Evolutionary conservation across 495 filamentous ascomycete genomes (phyloP), one percentile per base, ranked within the genome.

Genomic region (Jackrogersella multiformis): DNA sequence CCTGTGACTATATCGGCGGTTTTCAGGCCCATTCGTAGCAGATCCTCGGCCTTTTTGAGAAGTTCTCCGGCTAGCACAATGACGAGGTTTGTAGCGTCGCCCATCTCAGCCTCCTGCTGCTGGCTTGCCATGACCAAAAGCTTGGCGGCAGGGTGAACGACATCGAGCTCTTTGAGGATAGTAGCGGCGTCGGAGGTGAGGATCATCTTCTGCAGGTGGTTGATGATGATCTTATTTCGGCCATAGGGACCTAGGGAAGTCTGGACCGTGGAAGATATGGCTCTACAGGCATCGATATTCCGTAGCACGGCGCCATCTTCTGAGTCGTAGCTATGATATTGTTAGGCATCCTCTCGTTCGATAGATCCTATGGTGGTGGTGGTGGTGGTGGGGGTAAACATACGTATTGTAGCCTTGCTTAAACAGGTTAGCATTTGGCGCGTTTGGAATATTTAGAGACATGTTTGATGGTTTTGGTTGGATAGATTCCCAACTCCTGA

Each of bases 201-300:
- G 65, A 97, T 94, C 95, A 98, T 97, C 85, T 99, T 99, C 81
- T 97, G 93, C 61, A 99, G 85, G 82, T 99, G 96, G 81, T 98
- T 99, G 85, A 99, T 97, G 82, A 99, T 92, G 78, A 99, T 97
- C 84, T 99, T 99, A 84, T 98, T 99, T 78, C 96, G 92, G 74
- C 96, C 96, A 77, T 95, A 97, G 53, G 96, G 96, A 49, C 96
- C 95, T 35, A 99, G 85, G 46, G 94, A 98, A 49, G 96, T 97
- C 82, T 96, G 92, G 28, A 99, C 96, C 46, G 96, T 99, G 66
- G 89, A 88, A 12, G 96, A 88, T 78, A 99, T 98, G 42, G 96
- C 92, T 71, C 92, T 88, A 83, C 94, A 98, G 77, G 96, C 96
- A 79, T 99, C 96, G 79, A 99, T 98, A 79, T 98, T 99, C 71